Evolutionary conservation across 176 grass and related monocot genomes (phyloP).

Genomic region (Musa troglodytarum): DNA sequence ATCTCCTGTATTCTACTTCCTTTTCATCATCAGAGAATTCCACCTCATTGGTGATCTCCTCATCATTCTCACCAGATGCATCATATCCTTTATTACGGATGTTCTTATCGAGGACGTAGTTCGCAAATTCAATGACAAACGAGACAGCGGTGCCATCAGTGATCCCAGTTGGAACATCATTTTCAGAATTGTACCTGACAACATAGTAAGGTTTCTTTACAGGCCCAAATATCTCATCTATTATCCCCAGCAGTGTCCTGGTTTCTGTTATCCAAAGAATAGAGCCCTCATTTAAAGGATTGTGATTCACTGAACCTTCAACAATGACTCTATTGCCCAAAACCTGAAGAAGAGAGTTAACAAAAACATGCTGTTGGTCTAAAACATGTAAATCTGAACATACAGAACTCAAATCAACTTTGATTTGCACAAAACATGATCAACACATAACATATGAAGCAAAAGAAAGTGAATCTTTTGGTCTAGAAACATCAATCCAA

Average conservation of each 20-base stretch:
- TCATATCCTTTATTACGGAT: conserved; percentile 78
- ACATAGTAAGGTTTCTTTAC: conserved; percentile 88
- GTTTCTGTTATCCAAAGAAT: conserved; percentile 90
- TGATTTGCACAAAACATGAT: neutral
- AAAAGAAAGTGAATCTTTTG: neutral
- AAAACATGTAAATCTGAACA: neutral
- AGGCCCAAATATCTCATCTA: conserved; percentile 93
- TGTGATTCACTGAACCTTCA: conserved; percentile 72
- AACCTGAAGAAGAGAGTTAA: conserved; percentile 35
- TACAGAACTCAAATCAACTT: neutral
- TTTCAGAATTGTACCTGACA: conserved; percentile 57
- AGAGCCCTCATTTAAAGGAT: conserved; percentile 71
- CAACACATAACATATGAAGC: neutral
- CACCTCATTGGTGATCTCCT: conserved; percentile 38
- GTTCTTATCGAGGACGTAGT: conserved; percentile 66
- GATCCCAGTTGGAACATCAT: conserved; percentile 61
- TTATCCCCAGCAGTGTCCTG: conserved; percentile 50
- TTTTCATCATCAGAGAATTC: conserved; percentile 95
- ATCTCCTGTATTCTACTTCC: conserved; percentile 69
- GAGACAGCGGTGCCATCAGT: conserved; percentile 53
- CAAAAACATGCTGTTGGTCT: neutral
- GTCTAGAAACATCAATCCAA: neutral
- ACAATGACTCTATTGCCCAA: conserved; percentile 75
- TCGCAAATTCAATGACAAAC: conserved; percentile 69
- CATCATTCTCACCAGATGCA: conserved; percentile 50